Evolutionary conservation across 2,329 filamentous ascomycete species (phyloP).

Genomic region (Venturia carpophila): DNA sequence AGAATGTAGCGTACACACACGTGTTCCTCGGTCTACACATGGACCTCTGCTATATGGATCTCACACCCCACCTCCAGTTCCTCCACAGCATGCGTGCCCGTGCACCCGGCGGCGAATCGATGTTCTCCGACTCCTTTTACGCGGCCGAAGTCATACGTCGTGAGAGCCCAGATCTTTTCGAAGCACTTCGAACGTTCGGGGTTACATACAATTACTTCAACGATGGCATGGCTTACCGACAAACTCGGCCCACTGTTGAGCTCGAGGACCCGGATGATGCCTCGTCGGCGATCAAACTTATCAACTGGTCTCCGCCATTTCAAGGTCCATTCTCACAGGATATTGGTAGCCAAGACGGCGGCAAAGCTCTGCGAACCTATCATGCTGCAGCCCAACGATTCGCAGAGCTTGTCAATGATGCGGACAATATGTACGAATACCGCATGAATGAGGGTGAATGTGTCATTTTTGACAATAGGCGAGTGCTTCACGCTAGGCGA

Average conservation of each 20-base stretch:
- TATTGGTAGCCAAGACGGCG: constrained; percentile 14
- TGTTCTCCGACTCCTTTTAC: constrained; percentile 71
- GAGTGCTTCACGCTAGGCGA: constrained; percentile 74
- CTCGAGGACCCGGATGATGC: constrained; percentile 25
- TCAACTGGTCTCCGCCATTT: constrained; percentile 75
- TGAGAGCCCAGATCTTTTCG: constrained; percentile 25
- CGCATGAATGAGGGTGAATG: constrained; percentile 76
- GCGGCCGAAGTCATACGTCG: constrained; percentile 43
- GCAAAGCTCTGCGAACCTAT: constrained; percentile 33
- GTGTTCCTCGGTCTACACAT: constrained; percentile 81
- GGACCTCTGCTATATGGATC: constrained; percentile 79
- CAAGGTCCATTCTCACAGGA: constrained; percentile 48
- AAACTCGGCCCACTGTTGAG: constrained; percentile 49
- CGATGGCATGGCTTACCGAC: constrained; percentile 55
- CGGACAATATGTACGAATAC: constrained; percentile 56
- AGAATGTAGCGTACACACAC: constrained; percentile 85
- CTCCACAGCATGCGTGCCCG: constrained; percentile 83
- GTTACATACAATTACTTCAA: constrained; percentile 63
- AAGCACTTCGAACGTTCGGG: constrained; percentile 36
- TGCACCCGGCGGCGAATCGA: constrained; percentile 69
- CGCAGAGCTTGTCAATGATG: constrained; percentile 49
- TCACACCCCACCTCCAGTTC: constrained; percentile 74
- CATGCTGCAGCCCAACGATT: constrained; percentile 49
- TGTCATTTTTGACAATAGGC: constrained; percentile 83
- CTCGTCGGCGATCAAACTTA: constrained; percentile 32